Percentiles rank a stretch among this genome's conserved stretches.
These are phyloP conservation scores for Allantophomopsis lycopodina DNA, from an alignment of 2,329 filamentous ascomycete genomes.

Conservation along the genomic window DNA sequence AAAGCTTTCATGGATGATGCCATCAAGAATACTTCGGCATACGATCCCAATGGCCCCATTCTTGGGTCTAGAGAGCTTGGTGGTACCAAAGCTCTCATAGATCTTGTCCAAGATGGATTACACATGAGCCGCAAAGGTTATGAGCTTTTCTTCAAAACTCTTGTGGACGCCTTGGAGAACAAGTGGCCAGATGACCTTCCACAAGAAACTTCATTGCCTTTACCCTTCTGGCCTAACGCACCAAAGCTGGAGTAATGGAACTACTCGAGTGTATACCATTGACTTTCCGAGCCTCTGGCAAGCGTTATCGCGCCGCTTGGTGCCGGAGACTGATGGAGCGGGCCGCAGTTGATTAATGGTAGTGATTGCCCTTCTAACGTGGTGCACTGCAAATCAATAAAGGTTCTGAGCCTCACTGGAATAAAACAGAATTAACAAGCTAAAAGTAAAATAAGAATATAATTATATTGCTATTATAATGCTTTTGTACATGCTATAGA, in stretches of 20 bases:
- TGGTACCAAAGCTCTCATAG: not conserved
- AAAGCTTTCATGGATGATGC: conserved; percentile 58
- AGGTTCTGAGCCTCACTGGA: no score
- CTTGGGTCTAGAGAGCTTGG: conserved; percentile 1
- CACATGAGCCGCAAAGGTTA: conserved; percentile 42
- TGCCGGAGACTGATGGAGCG: no score
- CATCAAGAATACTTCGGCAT: conserved; percentile 38
- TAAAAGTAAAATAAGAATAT: no score
- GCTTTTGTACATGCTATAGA: no score
- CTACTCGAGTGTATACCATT: not conserved
- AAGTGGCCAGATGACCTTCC: conserved; percentile 26
- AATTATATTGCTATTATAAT: no score
- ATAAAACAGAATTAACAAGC: no score
- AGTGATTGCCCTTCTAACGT: no score
- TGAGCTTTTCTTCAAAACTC: conserved; percentile 32
- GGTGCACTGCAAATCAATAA: no score
- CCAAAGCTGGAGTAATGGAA: not conserved
- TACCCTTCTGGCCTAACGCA: conserved; percentile 30
- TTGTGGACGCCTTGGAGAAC: conserved; percentile 32
- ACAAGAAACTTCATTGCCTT: conserved; percentile 22
- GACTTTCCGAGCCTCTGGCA: no score
- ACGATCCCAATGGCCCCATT: conserved; percentile 34
- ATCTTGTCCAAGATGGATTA: conserved; percentile 39
- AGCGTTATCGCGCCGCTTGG: no score
- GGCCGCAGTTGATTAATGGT: no score